Base-by-base conservation (phyloP, 768 basidiomycete species). In the Russula abietina region DNA sequence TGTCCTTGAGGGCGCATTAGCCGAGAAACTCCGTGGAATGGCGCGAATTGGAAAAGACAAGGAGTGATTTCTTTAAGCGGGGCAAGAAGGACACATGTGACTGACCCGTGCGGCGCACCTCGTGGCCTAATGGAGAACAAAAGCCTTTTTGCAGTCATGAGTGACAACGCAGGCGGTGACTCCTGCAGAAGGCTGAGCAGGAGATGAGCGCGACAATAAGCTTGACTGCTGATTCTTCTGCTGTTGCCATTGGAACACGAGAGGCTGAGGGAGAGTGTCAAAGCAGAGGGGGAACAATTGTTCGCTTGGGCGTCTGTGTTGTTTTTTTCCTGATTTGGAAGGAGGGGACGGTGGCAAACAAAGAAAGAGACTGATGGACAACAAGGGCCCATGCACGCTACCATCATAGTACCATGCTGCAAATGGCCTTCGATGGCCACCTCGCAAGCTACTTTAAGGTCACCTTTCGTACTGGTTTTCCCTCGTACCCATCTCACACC, bases 401-500 rank as follows among this genome's bases (percentile, higher is more conserved):
- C 38, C 6, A 1, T 33, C 38, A n/a, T n/a, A n/a, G n/a, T n/a
- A n/a, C n/a, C n/a, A 39, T 39, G 38, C 16, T 39, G 16, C 11
- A 0, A 0, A 9, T 10, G 3, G 8, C 43, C 24, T 11, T n/a
- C 17, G n/a, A 57, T 41, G 30, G 24, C 19, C 33, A 49, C 14
- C 11, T 19, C 16, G 3, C 19, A 39, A 41, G 14, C 11, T 62
- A 57, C 56, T 57, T 57, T 58, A 62, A 58, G 51, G 1, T 19
- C 16, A 16, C n/a, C 3, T 3, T 2, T 36, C 38, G 4, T n/a
- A 55, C n/a, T 0, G 32, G 8, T 41, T 28, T 9, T 16, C 22
- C 43, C 39, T 48, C 36, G 2, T 26, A 5, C 17, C 22, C 39
- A 3, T 12, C 3, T 33, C 28, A 30, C 28, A 30, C 5, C 53